Evolutionary conservation across 306 rosid genomes (phyloP).

Genomic region (Adenanthera pavonina): DNA sequence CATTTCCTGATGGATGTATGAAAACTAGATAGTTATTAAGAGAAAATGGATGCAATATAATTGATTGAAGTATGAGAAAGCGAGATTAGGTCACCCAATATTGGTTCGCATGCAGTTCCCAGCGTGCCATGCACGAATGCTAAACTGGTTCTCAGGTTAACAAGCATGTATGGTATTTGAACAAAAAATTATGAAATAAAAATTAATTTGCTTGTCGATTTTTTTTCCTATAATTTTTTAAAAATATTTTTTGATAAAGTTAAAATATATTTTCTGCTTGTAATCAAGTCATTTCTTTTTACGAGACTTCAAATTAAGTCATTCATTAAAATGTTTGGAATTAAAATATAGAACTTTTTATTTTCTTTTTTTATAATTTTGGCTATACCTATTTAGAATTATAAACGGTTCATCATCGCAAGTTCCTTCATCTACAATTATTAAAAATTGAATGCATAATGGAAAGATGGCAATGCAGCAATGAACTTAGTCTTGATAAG

Average conservation of each 20-base stretch:
- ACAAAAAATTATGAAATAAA: too few relatives aligned
- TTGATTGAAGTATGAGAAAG: background rate
- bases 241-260: too few relatives aligned
- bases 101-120: background rate
- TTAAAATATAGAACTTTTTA: too few relatives aligned
- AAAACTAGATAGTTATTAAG: background rate
- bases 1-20: background rate
- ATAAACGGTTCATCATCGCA: slow-evolving; percentile 23
- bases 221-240: too few relatives aligned
- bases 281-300: too few relatives aligned
- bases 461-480: slow-evolving; percentile 15
- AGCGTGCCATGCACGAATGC: background rate
- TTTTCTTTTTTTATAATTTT: too few relatives aligned
- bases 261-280: too few relatives aligned
- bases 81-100: background rate
- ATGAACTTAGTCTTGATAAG: slow-evolving; percentile 16
- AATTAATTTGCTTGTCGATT: too few relatives aligned
- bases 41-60: background rate
- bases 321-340: too few relatives aligned
- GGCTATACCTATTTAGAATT: too few relatives aligned
- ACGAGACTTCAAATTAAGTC: too few relatives aligned
- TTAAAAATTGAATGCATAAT: slow-evolving; percentile 31
- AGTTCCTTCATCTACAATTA: slow-evolving; percentile 54
- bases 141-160: background rate
- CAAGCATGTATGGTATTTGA: too few relatives aligned